Evolutionary conservation across 345 rosid genomes (phyloP), one percentile per base, ranked within the genome.

Genomic region (Viola odorata): DNA sequence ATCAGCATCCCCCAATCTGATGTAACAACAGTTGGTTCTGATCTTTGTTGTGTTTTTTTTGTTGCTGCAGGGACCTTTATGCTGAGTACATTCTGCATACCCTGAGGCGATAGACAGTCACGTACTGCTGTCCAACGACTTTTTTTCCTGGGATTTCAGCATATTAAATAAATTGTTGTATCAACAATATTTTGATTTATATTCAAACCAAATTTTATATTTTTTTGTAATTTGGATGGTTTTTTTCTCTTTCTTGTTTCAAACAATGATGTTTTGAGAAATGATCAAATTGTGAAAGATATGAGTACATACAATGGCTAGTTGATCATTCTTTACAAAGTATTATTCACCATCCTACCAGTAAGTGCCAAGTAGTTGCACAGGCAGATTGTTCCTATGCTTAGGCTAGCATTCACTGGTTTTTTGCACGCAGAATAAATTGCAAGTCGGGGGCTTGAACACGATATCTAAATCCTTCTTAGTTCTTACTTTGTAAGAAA

Each of bases 1-100:
- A 16, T 3, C 37, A 41, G n/a, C 23, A 52, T 42, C 14, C 50
- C 32, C n/a, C 37, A 3, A 6, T 38, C 49, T 36, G 32, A 23
- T 23, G 32, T 23, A 37, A 13, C 16, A 3, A 54, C 11, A 10
- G 12, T 55, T 56, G 48, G 15, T 63, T 17, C n/a, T 65, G 55
- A 74, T 4, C 49, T 68, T 47, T 36, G 16, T 17, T 57, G 32
- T 23, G 32, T 1, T 23, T 23, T 2, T 23, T 66, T 59, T 53
- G 60, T 42, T 37, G 50, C 37, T 69, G 77, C 87, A 89, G 98
- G 96, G 95, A 92, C 75, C 84, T 92, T 4, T 92, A 92, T 67
- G 91, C 96, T 50, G 70, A 77, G 55, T 55, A 41, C 60, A 58
- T 77, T 44, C 66, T 88, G 70, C 90, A 88, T 62, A 78, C 88